A percentile compares a stretch with the other conserved stretches of the same genome.
phyloP scores from a whole-genome alignment of 257 asterid genomes.

The Misopates orontium region DNA sequence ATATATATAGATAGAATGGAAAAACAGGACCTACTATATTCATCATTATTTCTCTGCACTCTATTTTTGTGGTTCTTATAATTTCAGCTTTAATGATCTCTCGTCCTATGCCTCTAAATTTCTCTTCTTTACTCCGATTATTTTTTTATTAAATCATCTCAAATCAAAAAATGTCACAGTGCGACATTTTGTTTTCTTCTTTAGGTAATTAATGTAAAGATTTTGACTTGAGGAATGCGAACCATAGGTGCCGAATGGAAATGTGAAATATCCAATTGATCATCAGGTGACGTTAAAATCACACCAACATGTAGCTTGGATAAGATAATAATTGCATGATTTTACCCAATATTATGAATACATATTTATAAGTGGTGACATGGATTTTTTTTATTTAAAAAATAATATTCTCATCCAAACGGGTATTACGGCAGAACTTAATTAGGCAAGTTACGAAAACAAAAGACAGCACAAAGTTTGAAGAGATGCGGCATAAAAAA shows the following conservation, averaged over 20 bases:
- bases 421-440: too few relatives aligned
- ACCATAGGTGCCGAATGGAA: neutral
- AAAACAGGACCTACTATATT: neutral
- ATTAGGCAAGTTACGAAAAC: too few relatives aligned
- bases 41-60: neutral
- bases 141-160: neutral
- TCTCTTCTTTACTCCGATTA: neutral
- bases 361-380: too few relatives aligned
- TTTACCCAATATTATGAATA: too few relatives aligned
- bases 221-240: neutral
- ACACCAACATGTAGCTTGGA: too few relatives aligned
- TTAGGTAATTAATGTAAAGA: neutral
- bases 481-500: too few relatives aligned
- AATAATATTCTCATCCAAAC: too few relatives aligned
- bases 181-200: conserved; percentile 6
- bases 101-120: neutral
- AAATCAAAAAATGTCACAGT: conserved; percentile 9
- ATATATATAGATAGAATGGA: conserved; percentile 12
- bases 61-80: neutral
- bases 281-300: too few relatives aligned
- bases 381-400: too few relatives aligned
- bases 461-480: too few relatives aligned
- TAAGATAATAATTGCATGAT: too few relatives aligned
- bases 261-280: conserved; percentile 2
- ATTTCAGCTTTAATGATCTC: neutral